phyloP scores from a whole-genome alignment of 2,329 filamentous ascomycete genomes.

The Lachnellula arida region DNA sequence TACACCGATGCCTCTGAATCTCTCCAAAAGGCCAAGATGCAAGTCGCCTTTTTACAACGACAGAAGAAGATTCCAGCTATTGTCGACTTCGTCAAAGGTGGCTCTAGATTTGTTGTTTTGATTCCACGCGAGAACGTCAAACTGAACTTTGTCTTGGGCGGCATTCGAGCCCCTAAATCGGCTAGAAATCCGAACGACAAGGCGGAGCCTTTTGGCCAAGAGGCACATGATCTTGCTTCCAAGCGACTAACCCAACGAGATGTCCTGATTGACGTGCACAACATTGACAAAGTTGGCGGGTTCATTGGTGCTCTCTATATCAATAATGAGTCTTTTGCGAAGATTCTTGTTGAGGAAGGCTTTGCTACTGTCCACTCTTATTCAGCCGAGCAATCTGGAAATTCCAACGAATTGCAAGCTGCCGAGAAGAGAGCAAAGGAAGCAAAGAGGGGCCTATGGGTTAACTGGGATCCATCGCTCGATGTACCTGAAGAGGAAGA shows the following conservation, averaged over 20 bases:
- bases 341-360: conserved; percentile 88
- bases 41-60: conserved; percentile 78
- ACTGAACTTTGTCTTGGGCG: conserved; percentile 88
- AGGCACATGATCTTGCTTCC: conserved; percentile 88
- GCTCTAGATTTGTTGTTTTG: conserved; percentile 86
- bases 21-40: conserved; percentile 91
- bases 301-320: conserved; percentile 95
- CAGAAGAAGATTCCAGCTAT: conserved; percentile 91
- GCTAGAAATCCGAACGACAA: conserved; percentile 73
- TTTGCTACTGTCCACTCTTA: conserved; percentile 89
- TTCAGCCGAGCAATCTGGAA: conserved; percentile 92
- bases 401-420: conserved; percentile 78
- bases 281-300: conserved; percentile 92
- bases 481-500: conserved; percentile 61
- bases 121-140: conserved; percentile 92
- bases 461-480: conserved; percentile 87
- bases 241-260: conserved; percentile 88
- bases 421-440: conserved; percentile 91
- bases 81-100: conserved; percentile 97
- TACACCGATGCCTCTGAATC: conserved; percentile 89
- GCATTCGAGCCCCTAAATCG: conserved; percentile 84
- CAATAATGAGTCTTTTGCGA: conserved; percentile 93
- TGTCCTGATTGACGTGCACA: conserved; percentile 91
- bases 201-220: conserved; percentile 90
- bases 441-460: conserved; percentile 81